Percentiles rank a stretch among this genome's conserved stretches.
Evolutionary conservation across 768 basidiomycete species (phyloP).

Genomic region (Butyriboletus loyo): DNA sequence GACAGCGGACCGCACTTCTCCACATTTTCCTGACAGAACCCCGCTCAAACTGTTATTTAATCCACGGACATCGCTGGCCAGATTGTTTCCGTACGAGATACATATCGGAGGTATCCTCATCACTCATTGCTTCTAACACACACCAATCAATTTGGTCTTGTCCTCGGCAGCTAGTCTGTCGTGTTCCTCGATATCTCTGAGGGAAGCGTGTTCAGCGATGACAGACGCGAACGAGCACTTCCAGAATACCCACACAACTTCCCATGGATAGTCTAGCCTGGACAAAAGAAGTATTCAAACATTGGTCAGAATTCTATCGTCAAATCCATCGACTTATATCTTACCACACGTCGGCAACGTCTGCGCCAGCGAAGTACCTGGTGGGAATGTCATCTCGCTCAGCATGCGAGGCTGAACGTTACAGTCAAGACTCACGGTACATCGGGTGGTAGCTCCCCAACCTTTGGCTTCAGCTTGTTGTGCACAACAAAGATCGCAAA

Average conservation of each 20-base stretch:
- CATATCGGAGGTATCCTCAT: neutral
- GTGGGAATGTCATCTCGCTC: conserved; percentile 8
- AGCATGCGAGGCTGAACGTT: neutral
- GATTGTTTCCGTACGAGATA: conserved; percentile 1
- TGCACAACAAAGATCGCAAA: conserved; percentile 95
- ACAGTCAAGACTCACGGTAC: conserved; percentile 47
- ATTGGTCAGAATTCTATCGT: conserved; percentile 14
- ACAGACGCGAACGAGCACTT: neutral
- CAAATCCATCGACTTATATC: conserved; percentile 22
- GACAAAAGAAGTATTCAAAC: neutral
- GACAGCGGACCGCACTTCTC: neutral
- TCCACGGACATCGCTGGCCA: too few species aligned
- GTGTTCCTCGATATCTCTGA: conserved; percentile 74
- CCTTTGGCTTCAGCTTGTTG: conserved; percentile 88
- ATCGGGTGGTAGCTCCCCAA: conserved; percentile 66
- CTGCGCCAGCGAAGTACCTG: conserved; percentile 79
- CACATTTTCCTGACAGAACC: neutral
- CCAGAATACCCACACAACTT: conserved; percentile 53
- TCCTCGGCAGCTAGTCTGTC: conserved; percentile 56
- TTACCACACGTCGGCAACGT: conserved; percentile 71
- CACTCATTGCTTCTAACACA: neutral
- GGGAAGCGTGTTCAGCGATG: neutral
- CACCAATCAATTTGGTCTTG: conserved; percentile 18
- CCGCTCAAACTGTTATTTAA: too few species aligned
- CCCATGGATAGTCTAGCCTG: conserved; percentile 88